Evolutionary conservation across 139 green algal species (phyloP), one percentile per base, ranked within the genome.

Genomic region (Medakamo hakoo): DNA sequence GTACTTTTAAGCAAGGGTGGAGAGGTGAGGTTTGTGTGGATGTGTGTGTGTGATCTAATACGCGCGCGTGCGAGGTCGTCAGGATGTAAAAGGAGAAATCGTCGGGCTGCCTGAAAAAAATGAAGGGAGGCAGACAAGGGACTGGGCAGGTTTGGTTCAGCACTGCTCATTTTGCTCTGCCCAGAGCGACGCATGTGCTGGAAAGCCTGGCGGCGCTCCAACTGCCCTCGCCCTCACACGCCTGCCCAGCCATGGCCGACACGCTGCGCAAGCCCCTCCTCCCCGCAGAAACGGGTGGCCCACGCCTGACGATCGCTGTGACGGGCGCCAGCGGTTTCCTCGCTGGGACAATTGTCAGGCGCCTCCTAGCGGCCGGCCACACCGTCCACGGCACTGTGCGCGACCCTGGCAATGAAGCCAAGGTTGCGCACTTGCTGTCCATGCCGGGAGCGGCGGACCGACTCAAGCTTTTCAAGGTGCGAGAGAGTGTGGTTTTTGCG

Each of bases 311-410:
- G 9, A 16, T 52, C 40, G 40, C 40, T 9, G 65, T 70, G 48
- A 70, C 59, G 21, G 65, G 65, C 3, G 65, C 21, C 3, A 52
- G 60, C 16, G 77, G 74, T 5, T 84, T 68, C 30, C 30, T 84
- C 3, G 74, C 71, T 40, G 69, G 74, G 22, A 25, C 30, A n/a
- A 73, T 84, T 14, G 66, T 84, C 3, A 24, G 63, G 26, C 67
- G 75, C 16, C 69, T 86, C 32, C 69, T 86, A 56, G 78, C 68
- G 1, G 68, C 64, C 14, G 78, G 76, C 0, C 78, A 84, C 63
- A 78, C 67, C 0, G 77, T 83, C 55, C 74, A 77, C 24, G 70
- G 49, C 60, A 81, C 75, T 3, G 40, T 32, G 19, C 69, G 80
- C 21, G 49, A 65, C 27, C 71, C 75, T 0, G 25, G 55, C 25